Evolutionary conservation across 306 rosid species (phyloP), one percentile per base, ranked within the genome.

Genomic region (Erythrophleum fordii): DNA sequence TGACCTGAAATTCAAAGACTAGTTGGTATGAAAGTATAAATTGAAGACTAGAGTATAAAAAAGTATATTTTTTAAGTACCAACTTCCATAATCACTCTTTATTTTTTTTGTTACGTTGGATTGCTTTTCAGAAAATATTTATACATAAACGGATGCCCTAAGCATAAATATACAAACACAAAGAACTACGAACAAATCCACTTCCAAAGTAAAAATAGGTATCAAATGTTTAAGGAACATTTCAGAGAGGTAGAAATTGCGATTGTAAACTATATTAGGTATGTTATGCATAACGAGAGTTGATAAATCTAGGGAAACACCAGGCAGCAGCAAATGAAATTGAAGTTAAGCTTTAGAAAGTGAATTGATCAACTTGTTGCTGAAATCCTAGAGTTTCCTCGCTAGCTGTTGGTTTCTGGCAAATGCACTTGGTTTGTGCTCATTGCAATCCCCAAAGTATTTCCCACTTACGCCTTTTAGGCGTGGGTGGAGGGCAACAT

Each of bases 331-430:
- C 44, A 45, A 20, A 11, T 28, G 52, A 10, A 14, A 13, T 10
- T 44, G 46, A 39, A 39, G 17, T 84, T 72, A 88, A 65, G 78
- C 45, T 77, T 80, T 82, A 12, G 87, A 84, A 80, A 60, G 37
- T 44, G 93, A 82, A 26, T 68, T 69, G 76, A 95, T 73, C 75
- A 93, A 46, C n/a, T 76, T 81, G 88, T 90, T 84, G 93, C 97
- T 95, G 83, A 89, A 91, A 76, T 93, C 98, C 99, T 98, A 95
- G 3, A 95, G 91, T 58, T 84, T 84, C 37, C 22, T 76, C 13
- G 90, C 97, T 58, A 93, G 71, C 42, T 2, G 68, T 56, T 83
- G 46, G 62, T 91, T 76, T 18, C 77, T 83, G 1, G 97, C 97
- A 26, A 73, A 76, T 2, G 86, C 75, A 82, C 94, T 88, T 4